These are phyloP conservation scores for Populus nigra DNA, from an alignment of 345 rosid genomes.

Conservation along the genomic window DNA sequence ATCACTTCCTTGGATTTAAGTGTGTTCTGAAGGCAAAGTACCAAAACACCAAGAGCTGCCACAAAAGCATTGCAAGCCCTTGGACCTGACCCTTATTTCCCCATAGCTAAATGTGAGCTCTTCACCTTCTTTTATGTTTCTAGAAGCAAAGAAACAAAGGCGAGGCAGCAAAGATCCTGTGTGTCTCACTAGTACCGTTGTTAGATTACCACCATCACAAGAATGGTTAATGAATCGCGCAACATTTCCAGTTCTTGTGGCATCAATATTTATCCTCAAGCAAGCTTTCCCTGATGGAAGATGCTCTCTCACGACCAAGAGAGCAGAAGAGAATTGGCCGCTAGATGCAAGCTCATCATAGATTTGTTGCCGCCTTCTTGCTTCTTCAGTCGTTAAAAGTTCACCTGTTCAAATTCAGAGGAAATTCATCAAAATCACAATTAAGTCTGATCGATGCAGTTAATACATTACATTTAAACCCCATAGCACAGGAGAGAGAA, in stretches of 20 bases:
- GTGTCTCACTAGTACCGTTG: conserved; percentile 55
- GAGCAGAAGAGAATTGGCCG: conserved; percentile 53
- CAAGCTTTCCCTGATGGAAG: conserved; percentile 85
- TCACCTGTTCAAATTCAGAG: conserved; percentile 48
- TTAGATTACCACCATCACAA: conserved; percentile 81
- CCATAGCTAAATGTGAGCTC: conserved; percentile 88
- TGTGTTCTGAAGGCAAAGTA: conserved; percentile 66
- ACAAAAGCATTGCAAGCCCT: conserved; percentile 64
- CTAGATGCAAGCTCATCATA: conserved; percentile 60
- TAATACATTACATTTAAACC: background rate
- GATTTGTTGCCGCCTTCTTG: conserved; percentile 56
- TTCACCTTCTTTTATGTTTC: conserved; percentile 54
- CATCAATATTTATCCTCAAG: conserved; percentile 78
- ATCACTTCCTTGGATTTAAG: conserved; percentile 28
- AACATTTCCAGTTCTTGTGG: conserved; percentile 70
- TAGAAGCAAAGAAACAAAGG: conserved; percentile 79
- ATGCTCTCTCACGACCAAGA: conserved; percentile 86
- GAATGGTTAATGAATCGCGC: conserved; percentile 89
- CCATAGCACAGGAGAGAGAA: background rate
- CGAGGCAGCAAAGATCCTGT: conserved; percentile 63
- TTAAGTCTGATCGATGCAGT: background rate
- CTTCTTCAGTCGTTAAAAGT: conserved; percentile 64
- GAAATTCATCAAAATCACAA: conserved; percentile 6
- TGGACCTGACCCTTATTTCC: conserved; percentile 42
- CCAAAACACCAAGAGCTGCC: conserved; percentile 67